Evolutionary conservation across 768 basidiomycete genomes (phyloP), one percentile per base, ranked within the genome.

Genomic region (Sporobolomyces pararoseus): DNA sequence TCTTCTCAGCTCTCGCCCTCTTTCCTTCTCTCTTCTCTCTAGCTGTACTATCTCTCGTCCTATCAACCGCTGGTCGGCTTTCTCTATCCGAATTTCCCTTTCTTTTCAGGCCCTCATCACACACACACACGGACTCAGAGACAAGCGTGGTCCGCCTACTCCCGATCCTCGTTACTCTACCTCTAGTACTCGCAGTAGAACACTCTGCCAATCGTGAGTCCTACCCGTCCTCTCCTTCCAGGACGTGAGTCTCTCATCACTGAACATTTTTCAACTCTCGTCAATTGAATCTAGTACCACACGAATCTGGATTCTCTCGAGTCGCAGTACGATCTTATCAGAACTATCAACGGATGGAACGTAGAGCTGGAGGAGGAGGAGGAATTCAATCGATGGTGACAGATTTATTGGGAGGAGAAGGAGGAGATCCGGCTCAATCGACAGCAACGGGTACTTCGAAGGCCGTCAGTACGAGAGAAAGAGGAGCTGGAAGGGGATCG

Each of bases 311-410:
- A 9, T 42, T 42, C 39, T 42, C 39, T 42, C 39, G 39, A 42
- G 17, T 42, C 39, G 39, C 39, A 9, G 39, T 10, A 42, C 39
- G 17, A 9, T 17, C 9, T 42, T 17, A 42, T 10, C 39, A 42
- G 17, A 42, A 17, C 39, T 9, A 42, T 9, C 39, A 51, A 23
- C 12, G 29, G 13, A 51, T 51, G 50, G 21, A 29, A n/a, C 12
- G 23, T 10, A 51, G 50, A 51, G 29, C 21, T n/a, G 12, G 50
- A 51, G 50, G 23, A 51, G 21, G 23, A 4, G 52, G 52, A 29
- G 52, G 46, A 23, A 47, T 23, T 47, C 12, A 47, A 47, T 53
- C 52, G 52, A 17, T 53, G 52, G 52, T 53, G 16, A 53, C 52
- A 34, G 52, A 53, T 27, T 29, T 53, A 27, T 7, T 53, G 7